Evolutionary conservation across 345 rosid genomes (phyloP).

Genomic region (Lepidium aucheri): DNA sequence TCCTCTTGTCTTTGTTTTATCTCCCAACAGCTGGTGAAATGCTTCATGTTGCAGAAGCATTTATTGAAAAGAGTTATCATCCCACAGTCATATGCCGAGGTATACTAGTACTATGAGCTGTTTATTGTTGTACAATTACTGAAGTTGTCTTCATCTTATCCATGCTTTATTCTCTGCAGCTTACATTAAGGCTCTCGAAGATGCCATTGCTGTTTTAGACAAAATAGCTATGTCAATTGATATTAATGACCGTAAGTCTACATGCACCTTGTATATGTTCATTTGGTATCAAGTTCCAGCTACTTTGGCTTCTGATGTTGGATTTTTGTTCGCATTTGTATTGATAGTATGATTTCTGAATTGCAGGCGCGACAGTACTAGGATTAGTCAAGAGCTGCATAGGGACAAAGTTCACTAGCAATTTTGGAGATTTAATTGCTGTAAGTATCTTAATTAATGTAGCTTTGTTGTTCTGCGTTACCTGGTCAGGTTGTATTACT

Average conservation of each 20-base stretch:
- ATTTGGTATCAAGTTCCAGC: neutral
- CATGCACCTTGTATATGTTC: neutral
- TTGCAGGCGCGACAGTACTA: conserved; percentile 38
- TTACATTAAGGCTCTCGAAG: conserved; percentile 80
- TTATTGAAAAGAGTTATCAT: conserved; percentile 69
- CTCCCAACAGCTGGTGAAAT: conserved; percentile 71
- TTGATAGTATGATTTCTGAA: neutral
- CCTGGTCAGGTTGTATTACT: neutral
- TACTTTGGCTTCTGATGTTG: neutral
- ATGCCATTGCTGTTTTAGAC: conserved; percentile 76
- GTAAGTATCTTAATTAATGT: conserved; percentile 33
- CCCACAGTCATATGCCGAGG: conserved; percentile 87
- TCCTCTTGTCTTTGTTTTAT: neutral
- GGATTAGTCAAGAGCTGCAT: conserved; percentile 78
- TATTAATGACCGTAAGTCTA: conserved; percentile 59
- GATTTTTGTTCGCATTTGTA: neutral
- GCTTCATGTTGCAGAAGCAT: conserved; percentile 91
- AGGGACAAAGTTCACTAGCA: conserved; percentile 86
- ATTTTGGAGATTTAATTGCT: conserved; percentile 79
- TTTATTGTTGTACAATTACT: neutral
- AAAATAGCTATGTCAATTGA: conserved; percentile 80
- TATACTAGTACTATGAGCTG: conserved; percentile 5
- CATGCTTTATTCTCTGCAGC: conserved; percentile 35
- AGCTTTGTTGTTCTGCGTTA: neutral
- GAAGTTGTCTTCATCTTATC: neutral